A percentile compares a stretch with the other conserved stretches of the same genome.
Conservation (phyloP, 1,139 yeast species). For the Lodderomyces parapsilosis region DNA sequence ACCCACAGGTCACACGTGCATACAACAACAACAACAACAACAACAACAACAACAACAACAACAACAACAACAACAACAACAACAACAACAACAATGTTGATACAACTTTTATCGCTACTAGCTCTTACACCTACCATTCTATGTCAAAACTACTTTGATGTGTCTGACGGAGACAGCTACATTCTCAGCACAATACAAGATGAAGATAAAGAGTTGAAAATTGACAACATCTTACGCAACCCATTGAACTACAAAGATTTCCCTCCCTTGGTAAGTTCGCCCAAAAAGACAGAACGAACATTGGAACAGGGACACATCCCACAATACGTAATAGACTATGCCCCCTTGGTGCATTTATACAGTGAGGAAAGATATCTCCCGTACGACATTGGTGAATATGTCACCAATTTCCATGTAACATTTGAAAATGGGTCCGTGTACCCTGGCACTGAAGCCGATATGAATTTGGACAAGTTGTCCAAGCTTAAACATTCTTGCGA, state of each 20-base stretch:
- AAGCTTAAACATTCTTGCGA: conserved; percentile 28
- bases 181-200: conserved; percentile 13
- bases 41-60: too few relatives aligned
- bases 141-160: conserved; percentile 10
- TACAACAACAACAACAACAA: too few relatives aligned
- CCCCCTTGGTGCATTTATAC: conserved; percentile 83
- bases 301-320: conserved; percentile 65
- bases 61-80: too few relatives aligned
- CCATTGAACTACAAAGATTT: conserved; percentile 30
- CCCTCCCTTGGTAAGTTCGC: conserved; percentile 38
- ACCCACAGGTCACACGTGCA: background rate
- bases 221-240: conserved; percentile 14
- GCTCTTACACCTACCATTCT: conserved; percentile 1
- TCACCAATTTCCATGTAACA: conserved; percentile 56
- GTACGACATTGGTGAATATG: conserved; percentile 71
- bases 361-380: conserved; percentile 89
- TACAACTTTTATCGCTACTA: conserved; percentile 3
- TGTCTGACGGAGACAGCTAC: conserved; percentile 9
- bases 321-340: conserved; percentile 64
- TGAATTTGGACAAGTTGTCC: conserved; percentile 41
- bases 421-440: conserved; percentile 48
- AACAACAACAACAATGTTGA: background rate
- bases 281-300: conserved; percentile 30
- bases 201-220: conserved; percentile 12
- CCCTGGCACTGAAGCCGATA: conserved; percentile 33